A percentile compares a stretch with the other conserved stretches of the same genome.
Conservation (phyloP, 768 basidiomycete genomes). For the Lactarius tabidus region DNA sequence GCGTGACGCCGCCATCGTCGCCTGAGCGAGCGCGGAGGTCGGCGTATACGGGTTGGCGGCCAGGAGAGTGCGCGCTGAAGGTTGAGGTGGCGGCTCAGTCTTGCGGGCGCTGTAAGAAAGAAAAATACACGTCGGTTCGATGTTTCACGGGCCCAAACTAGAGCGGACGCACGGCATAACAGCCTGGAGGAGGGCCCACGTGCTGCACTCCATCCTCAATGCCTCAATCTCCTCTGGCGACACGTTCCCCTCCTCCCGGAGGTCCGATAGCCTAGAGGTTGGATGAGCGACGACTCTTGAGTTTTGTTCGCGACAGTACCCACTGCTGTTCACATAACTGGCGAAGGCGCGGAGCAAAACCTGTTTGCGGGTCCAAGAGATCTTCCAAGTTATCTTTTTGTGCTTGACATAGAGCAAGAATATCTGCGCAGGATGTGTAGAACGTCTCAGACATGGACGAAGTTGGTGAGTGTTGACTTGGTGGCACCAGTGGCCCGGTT, state of each 20-base stretch:
- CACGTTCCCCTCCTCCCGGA: conserved; percentile 42
- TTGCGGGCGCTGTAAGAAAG: conserved; percentile 56
- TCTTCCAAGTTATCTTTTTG: conserved; percentile 50
- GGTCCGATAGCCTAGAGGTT: conserved; percentile 47
- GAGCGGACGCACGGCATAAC: conserved; percentile 62
- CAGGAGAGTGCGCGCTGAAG: conserved; percentile 54
- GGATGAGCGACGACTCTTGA: conserved; percentile 1
- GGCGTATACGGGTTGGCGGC: conserved; percentile 79
- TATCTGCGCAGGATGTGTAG: conserved; percentile 65
- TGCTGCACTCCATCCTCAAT: conserved; percentile 69
- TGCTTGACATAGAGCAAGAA: conserved; percentile 56
- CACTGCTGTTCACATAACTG: conserved; percentile 55
- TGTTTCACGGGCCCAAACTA: background rate
- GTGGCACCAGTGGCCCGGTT: conserved; percentile 2
- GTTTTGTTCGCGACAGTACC: conserved; percentile 28
- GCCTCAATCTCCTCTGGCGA: conserved; percentile 55
- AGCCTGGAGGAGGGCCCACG: conserved; percentile 77
- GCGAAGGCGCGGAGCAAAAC: conserved; percentile 64
- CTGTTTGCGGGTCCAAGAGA: conserved; percentile 60
- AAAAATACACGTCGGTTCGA: background rate
- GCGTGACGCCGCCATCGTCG: conserved; percentile 62
- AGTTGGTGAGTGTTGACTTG: background rate
- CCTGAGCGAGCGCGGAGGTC: conserved; percentile 67
- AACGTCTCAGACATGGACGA: conserved; percentile 47
- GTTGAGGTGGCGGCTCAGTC: conserved; percentile 46